Base-by-base conservation (phyloP, 352 stramenopile species). In the Pythium aristosporum region DNA sequence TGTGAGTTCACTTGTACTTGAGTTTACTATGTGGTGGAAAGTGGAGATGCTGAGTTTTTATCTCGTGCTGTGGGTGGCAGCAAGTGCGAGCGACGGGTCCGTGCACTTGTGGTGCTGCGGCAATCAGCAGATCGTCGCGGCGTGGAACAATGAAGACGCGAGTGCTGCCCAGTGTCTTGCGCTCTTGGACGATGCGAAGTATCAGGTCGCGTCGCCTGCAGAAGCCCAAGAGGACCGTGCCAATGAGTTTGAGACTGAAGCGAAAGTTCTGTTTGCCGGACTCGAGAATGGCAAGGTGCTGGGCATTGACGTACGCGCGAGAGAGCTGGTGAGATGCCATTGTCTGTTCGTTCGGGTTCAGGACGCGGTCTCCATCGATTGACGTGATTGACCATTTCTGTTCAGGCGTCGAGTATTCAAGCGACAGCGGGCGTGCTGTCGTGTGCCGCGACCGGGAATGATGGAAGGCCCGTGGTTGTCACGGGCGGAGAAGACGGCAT, bases 61-160 rank as follows among this genome's bases (percentile, higher is more conserved):
- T 30, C 25, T 30, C 25, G 25, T 30, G 25, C 25, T 30, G 25
- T 30, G 25, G 25, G 25, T 30, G 25, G 13, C 34, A 92, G 83
- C 84, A 2, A 87, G 76, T 20, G 80, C 71, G 49, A 80, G 63
- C 9, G 82, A 92, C 52, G 79, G 79, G 16, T 57, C 83, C 0
- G 84, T 92, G 32, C 81, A 88, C 39, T 21, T 91, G 18, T 92
- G 84, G 84, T 84, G 73, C 50, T 85, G 73, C 32, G 82, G 74
- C 8, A 83, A 69, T 2, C 79, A 89, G 42, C 54, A 83, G 5
- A 67, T 79, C 37, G 63, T 91, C 48, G 77, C 80, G 3, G 78
- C 79, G 41, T 92, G 84, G 84, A 72, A 69, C 28, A 88, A 80
- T 43, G 81, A 85, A 54, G 72, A 76, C 13, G 69, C 74, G 20